Evolutionary conservation across 108 stramenopile genomes (phyloP).

Genomic region (Fistulifera solaris): DNA sequence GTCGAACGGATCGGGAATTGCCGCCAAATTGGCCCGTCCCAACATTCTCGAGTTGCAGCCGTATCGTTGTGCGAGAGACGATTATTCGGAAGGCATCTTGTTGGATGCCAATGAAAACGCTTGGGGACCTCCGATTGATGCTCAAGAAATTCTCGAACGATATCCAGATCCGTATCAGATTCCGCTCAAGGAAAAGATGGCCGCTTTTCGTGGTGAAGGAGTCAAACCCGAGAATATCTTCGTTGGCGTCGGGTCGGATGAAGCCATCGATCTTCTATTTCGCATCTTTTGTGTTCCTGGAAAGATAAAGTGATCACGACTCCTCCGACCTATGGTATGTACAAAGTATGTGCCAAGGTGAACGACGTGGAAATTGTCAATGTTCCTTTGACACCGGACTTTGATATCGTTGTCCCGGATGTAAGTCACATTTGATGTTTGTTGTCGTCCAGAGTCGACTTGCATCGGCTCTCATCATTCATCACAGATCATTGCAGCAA

Average conservation of each 20-base stretch:
- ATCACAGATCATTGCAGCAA: slow-evolving; percentile 51
- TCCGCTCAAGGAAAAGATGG: slow-evolving; percentile 63
- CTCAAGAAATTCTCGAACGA: slow-evolving; percentile 72
- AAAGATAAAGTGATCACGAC: slow-evolving; percentile 77
- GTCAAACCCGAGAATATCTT: slow-evolving; percentile 82
- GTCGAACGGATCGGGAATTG: slow-evolving; percentile 24
- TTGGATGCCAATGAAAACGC: slow-evolving; percentile 97
- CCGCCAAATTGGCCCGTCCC: slow-evolving; percentile 67
- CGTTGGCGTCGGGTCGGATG: slow-evolving; percentile 93
- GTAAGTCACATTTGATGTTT: slow-evolving; percentile 23
- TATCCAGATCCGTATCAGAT: slow-evolving; percentile 91
- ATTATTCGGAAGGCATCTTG: slow-evolving; percentile 83
- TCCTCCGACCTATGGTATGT: slow-evolving; percentile 97
- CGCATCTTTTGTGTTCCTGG: slow-evolving; percentile 90
- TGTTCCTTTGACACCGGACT: slow-evolving; percentile 71
- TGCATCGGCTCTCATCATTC: not conserved
- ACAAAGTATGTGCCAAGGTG: slow-evolving; percentile 92
- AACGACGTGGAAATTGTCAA: slow-evolving; percentile 78
- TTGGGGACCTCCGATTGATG: slow-evolving; percentile 62
- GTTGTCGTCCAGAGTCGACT: not conserved
- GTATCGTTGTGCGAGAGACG: slow-evolving; percentile 95
- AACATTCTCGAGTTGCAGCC: slow-evolving; percentile 88
- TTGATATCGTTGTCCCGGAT: slow-evolving; percentile 58
- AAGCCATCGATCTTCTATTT: slow-evolving; percentile 94
- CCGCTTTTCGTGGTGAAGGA: slow-evolving; percentile 48